These are phyloP conservation scores for Nothophoma quercina DNA, from an alignment of 2,329 filamentous ascomycete genomes.

Conservation along the genomic window DNA sequence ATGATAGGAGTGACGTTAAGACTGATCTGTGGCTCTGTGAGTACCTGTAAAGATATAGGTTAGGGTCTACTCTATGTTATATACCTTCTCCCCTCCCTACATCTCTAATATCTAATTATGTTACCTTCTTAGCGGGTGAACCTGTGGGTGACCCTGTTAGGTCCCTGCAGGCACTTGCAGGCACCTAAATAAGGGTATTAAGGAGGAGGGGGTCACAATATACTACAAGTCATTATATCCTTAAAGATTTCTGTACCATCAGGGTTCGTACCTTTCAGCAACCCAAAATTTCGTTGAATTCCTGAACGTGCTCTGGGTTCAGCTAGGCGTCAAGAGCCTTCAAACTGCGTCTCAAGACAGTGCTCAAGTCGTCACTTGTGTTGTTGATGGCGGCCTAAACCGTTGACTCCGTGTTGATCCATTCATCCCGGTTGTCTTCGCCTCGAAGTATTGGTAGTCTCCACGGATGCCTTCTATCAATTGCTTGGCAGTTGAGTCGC, in stretches of 20 bases:
- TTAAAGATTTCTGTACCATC: neutral
- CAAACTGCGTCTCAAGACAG: neutral
- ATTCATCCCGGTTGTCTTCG: slow-evolving; percentile 23
- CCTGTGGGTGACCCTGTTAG: too few relatives aligned
- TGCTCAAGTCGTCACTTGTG: slow-evolving; percentile 11
- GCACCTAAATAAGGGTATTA: too few relatives aligned
- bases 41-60: too few relatives aligned
- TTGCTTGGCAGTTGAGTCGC: slow-evolving; percentile 19
- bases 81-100: too few relatives aligned
- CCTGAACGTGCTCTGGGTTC: slow-evolving; percentile 12
- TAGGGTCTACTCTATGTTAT: too few relatives aligned
- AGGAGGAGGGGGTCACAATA: too few relatives aligned
- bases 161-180: too few relatives aligned
- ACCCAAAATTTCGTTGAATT: slow-evolving; percentile 26
- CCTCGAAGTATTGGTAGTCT: slow-evolving; percentile 19
- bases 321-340: slow-evolving; percentile 7
- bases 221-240: neutral
- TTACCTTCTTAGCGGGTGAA: too few relatives aligned
- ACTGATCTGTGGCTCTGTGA: too few relatives aligned
- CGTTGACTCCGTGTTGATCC: slow-evolving; percentile 22
- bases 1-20: too few relatives aligned
- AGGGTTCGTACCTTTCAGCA: neutral
- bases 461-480: slow-evolving; percentile 20
- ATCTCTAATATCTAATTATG: too few relatives aligned
- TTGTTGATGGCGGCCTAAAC: slow-evolving; percentile 23